Evolutionary conservation across 2,329 filamentous ascomycete genomes (phyloP), one percentile per base, ranked within the genome.

Genomic region (Dactylonectria estremocensis): DNA sequence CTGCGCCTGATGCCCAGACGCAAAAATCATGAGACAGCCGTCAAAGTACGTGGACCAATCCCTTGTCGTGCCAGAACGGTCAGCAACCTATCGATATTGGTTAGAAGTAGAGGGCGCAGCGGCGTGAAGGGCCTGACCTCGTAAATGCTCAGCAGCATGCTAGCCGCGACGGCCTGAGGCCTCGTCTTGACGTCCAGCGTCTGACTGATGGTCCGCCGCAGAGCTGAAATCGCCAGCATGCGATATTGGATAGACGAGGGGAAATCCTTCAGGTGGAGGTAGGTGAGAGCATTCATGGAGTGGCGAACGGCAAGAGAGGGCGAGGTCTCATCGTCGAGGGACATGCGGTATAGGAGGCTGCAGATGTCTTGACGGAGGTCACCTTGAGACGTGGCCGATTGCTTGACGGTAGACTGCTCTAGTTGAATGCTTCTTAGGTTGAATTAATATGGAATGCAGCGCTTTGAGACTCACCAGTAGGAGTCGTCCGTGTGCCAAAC

Each of bases 11-110:
- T 60, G 28, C 11, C 31, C 40, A 0, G 55, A 33, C 31, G 54
- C 62, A 20, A 58, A 64, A 33, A 64, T 64, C 48, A 64, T 48
- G 16, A 59, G 55, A 10, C 55, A 59, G 9, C 62, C 62, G 33
- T 55, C 48, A 16, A 64, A 64, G 31, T 64, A 64, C 8, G 48
- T 49, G 53, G 62, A 64, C 62, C 62, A 64, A 37, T 64, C 62
- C 16, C 33, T 37, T 1, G 14, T 16, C 5, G 24, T 40, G 10
- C 16, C 20, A 6, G 46, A 14, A 7, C 24, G 33, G 16, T 50
- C 45, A 16, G 59, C 62, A 31, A 49, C 43, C 62, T 64, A 24
- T 5, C 5, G 7, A 20, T 14, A 3, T 11, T 5, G 1, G n/a
- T 64, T 16, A 64, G 49, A 13, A 28, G 2, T 8, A 9, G 16